phyloP scores from a whole-genome alignment of 768 basidiomycete genomes.

The Multifurca ochricompacta region DNA sequence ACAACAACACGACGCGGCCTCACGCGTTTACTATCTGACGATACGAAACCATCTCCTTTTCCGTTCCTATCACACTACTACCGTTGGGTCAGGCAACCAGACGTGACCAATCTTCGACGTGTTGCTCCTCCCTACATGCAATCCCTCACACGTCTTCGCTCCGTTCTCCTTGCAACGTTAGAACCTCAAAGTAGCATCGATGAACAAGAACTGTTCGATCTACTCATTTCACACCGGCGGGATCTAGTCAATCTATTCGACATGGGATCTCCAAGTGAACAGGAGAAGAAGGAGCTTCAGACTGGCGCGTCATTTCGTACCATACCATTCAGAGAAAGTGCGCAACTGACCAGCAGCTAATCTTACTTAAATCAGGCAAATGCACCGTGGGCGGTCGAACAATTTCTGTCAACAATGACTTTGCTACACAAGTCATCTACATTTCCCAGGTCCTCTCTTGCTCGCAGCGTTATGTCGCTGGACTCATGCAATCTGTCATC shows the following conservation, averaged over 20 bases:
- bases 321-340: background rate
- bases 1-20: background rate
- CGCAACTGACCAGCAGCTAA: too few relatives aligned
- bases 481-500: conserved; percentile 58
- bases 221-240: conserved; percentile 58
- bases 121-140: conserved; percentile 38
- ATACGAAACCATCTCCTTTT: too few relatives aligned
- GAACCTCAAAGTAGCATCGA: conserved; percentile 38
- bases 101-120: background rate
- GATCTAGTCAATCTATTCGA: conserved; percentile 58
- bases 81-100: background rate
- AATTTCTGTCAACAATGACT: conserved; percentile 71
- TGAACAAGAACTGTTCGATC: conserved; percentile 71
- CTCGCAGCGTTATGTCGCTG: conserved; percentile 75
- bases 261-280: conserved; percentile 49
- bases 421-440: conserved; percentile 68
- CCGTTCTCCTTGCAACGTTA: conserved; percentile 42
- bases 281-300: conserved; percentile 67
- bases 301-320: conserved; percentile 43
- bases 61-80: background rate
- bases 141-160: conserved; percentile 48
- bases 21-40: background rate
- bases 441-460: conserved; percentile 73
- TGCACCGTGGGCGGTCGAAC: conserved; percentile 53
- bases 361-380: conserved; percentile 45